Conservation (phyloP, 371 early-diverging fungal species). For the Haplosporangium sp. region DNA sequence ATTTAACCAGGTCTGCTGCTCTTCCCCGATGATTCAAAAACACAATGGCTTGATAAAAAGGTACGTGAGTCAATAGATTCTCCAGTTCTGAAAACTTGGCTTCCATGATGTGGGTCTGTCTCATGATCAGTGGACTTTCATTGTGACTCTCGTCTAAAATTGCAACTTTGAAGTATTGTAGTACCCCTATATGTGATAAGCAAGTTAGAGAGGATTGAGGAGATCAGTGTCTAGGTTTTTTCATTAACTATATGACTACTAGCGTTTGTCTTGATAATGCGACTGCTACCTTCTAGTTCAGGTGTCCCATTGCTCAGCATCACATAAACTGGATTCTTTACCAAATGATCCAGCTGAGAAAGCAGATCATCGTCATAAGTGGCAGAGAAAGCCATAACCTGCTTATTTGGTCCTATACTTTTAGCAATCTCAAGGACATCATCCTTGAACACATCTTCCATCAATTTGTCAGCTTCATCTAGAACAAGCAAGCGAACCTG, state of each 20-base stretch:
- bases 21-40: constrained; percentile 71
- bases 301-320: constrained; percentile 71
- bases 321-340: constrained; percentile 65
- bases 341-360: constrained; percentile 50
- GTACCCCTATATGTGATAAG: constrained; percentile 56
- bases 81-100: constrained; percentile 66
- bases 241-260: background rate
- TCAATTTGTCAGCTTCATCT: constrained; percentile 97
- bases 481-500: constrained; percentile 87
- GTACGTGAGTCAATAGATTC: constrained; percentile 61
- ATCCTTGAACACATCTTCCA: constrained; percentile 63
- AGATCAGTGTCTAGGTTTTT: background rate
- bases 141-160: constrained; percentile 26
- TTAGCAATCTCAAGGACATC: constrained; percentile 39
- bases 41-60: constrained; percentile 76
- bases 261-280: background rate
- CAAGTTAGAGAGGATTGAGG: background rate
- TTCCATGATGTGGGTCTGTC: constrained; percentile 56
- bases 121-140: constrained; percentile 28
- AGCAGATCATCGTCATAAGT: constrained; percentile 69
- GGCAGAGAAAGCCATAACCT: constrained; percentile 72
- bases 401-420: constrained; percentile 56
- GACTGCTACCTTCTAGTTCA: constrained; percentile 62
- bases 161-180: constrained; percentile 65
- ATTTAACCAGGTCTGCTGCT: constrained; percentile 64